These are phyloP conservation scores for Sarocladium kiliense DNA, from an alignment of 2,329 filamentous ascomycete species.

Conservation along the genomic window DNA sequence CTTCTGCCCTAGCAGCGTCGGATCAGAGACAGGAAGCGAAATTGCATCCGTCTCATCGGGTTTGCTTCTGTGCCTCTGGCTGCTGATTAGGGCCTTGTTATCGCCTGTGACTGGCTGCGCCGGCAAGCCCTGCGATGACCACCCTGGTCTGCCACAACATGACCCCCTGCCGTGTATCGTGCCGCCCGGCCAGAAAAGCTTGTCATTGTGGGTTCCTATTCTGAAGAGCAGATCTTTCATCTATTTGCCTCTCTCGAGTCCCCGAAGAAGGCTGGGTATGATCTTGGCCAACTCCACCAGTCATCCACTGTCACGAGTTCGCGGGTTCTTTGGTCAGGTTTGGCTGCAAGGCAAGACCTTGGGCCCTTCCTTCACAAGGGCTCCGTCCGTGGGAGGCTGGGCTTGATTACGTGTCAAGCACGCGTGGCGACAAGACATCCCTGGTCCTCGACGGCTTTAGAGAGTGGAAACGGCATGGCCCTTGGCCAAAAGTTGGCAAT, in stretches of 20 bases:
- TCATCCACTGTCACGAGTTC: neutral
- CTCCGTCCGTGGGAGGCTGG: neutral
- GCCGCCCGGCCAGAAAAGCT: constrained; percentile 1
- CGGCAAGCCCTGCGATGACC: neutral
- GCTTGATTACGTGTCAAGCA: neutral
- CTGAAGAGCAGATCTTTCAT: constrained; percentile 2
- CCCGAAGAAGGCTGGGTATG: neutral
- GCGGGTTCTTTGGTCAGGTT: neutral
- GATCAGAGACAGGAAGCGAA: constrained; percentile 3
- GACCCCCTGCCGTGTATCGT: neutral
- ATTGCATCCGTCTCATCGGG: constrained; percentile 7
- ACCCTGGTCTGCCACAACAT: neutral
- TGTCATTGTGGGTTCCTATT: neutral
- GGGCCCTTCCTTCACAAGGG: neutral
- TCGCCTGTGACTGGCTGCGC: neutral
- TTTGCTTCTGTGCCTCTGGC: constrained; percentile 5
- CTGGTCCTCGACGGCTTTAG: neutral
- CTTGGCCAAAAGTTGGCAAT: neutral
- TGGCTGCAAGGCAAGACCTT: neutral
- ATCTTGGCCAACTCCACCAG: neutral
- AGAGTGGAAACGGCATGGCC: neutral
- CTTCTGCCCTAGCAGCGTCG: neutral
- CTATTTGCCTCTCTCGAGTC: neutral
- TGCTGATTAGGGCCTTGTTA: neutral
- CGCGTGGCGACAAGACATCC: neutral